Conservation (phyloP, 495 filamentous ascomycete species). For the Hyaloscypha hepaticicola region DNA sequence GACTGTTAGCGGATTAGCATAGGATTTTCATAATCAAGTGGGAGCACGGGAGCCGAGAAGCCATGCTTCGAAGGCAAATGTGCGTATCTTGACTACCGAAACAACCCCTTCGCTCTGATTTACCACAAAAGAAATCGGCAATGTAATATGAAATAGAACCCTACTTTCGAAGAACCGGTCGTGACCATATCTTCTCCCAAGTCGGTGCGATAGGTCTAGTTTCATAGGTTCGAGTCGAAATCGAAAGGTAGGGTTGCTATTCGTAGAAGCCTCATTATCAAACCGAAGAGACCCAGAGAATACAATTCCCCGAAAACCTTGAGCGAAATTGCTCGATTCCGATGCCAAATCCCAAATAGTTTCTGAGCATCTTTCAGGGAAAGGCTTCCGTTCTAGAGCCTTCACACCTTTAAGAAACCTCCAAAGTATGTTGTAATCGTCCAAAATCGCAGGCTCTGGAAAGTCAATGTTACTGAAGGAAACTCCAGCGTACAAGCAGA, state of each 20-base stretch:
- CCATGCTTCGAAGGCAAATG: too few species aligned
- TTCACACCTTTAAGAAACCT: constrained; percentile 14
- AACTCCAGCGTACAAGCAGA: constrained; percentile 22
- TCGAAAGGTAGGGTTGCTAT: constrained; percentile 12
- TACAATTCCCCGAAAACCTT: constrained; percentile 11
- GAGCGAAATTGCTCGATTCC: constrained; percentile 1
- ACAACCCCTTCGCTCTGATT: too few species aligned
- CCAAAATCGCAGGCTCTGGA: background rate
- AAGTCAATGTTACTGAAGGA: constrained; percentile 9
- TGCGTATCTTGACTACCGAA: too few species aligned
- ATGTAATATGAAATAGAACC: too few species aligned
- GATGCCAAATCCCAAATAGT: constrained; percentile 19
- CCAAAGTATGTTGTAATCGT: constrained; percentile 28
- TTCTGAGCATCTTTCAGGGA: constrained; percentile 21
- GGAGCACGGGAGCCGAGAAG: too few species aligned
- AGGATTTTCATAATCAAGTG: too few species aligned
- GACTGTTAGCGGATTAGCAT: too few species aligned
- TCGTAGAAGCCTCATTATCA: background rate
- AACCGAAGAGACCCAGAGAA: constrained; percentile 19
- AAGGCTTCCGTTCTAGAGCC: constrained; percentile 13
- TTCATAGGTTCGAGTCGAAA: constrained; percentile 25
- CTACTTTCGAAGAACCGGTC: constrained; percentile 30
- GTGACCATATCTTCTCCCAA: constrained; percentile 24
- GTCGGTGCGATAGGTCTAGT: constrained; percentile 24
- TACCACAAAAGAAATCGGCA: too few species aligned